Conservation (phyloP, 345 rosid genomes). For the Murraya koenigii region DNA sequence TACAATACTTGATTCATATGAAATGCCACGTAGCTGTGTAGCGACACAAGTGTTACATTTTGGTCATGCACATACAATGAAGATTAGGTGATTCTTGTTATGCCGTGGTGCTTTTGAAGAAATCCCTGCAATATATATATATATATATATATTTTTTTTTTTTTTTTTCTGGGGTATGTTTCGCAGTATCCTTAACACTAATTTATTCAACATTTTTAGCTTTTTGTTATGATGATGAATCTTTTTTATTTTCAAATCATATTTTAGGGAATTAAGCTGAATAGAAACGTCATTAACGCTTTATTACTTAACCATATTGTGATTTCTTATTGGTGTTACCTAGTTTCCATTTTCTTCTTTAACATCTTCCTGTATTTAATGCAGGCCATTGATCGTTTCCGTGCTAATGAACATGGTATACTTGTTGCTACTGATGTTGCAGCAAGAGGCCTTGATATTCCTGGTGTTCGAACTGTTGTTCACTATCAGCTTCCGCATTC, state of each 20-base stretch:
- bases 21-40: not conserved
- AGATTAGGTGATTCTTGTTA: not conserved
- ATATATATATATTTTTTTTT: too few species aligned
- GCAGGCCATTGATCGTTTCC: conserved; percentile 90
- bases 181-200: not conserved
- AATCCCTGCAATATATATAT: not conserved
- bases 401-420: conserved; percentile 70
- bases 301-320: not conserved
- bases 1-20: not conserved
- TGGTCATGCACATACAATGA: not conserved
- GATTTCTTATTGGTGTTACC: conserved; percentile 3
- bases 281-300: not conserved
- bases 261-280: not conserved
- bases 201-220: not conserved
- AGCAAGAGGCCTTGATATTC: conserved; percentile 97
- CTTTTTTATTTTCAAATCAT: not conserved
- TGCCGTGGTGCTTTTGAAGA: not conserved
- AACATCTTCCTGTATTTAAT: conserved; percentile 14
- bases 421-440: conserved; percentile 97
- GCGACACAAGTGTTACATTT: not conserved
- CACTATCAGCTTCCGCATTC: conserved; percentile 99
- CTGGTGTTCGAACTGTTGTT: conserved; percentile 87
- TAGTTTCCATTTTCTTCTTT: conserved; percentile 8
- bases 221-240: not conserved
- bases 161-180: not conserved